A percentile compares a stretch with the other conserved stretches of the same genome.
phyloP scores from a whole-genome alignment of 441 rosid species.

The Populus hybrid region DNA sequence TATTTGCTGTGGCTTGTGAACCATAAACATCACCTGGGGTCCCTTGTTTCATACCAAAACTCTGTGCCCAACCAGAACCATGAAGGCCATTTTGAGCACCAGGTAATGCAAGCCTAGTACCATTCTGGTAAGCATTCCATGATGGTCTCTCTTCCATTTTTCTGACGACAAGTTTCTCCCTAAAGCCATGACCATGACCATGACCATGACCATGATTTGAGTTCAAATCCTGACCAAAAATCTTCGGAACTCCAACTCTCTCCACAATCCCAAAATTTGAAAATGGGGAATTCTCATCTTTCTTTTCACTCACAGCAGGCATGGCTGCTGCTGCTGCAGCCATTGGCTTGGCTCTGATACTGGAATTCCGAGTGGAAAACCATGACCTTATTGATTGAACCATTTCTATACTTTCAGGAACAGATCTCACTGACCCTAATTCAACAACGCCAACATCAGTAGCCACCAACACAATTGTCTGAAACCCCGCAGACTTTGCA shows the following conservation, averaged over 20 bases:
- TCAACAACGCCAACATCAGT: slow-evolving; percentile 87
- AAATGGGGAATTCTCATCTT: slow-evolving; percentile 44
- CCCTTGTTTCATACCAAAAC: slow-evolving; percentile 42
- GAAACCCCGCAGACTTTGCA: slow-evolving; percentile 70
- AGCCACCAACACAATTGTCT: slow-evolving; percentile 74
- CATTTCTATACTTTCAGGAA: slow-evolving; percentile 58
- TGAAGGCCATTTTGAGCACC: slow-evolving; percentile 41
- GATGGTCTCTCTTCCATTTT: slow-evolving; percentile 73
- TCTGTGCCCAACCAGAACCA: slow-evolving; percentile 57
- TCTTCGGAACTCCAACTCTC: slow-evolving; percentile 48
- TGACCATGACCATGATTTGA: slow-evolving; percentile 33
- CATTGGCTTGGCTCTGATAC: slow-evolving; percentile 33
- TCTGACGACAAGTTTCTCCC: slow-evolving; percentile 83
- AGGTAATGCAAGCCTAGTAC: slow-evolving; percentile 45
- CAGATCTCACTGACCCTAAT: slow-evolving; percentile 78
- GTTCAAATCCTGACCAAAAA: slow-evolving; percentile 76
- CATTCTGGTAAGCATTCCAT: slow-evolving; percentile 51
- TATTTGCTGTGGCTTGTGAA: slow-evolving; percentile 36
- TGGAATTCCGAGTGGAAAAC: slow-evolving; percentile 45
- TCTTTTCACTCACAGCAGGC: slow-evolving; percentile 41
- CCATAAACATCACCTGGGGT: slow-evolving; percentile 39
- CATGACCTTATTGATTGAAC: slow-evolving; percentile 48
- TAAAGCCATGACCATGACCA: slow-evolving; percentile 42
- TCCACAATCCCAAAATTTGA: slow-evolving; percentile 34
- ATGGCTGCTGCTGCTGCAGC: slow-evolving; percentile 15